Conservation (phyloP, 768 basidiomycete genomes). For the Inosperma sp. region DNA sequence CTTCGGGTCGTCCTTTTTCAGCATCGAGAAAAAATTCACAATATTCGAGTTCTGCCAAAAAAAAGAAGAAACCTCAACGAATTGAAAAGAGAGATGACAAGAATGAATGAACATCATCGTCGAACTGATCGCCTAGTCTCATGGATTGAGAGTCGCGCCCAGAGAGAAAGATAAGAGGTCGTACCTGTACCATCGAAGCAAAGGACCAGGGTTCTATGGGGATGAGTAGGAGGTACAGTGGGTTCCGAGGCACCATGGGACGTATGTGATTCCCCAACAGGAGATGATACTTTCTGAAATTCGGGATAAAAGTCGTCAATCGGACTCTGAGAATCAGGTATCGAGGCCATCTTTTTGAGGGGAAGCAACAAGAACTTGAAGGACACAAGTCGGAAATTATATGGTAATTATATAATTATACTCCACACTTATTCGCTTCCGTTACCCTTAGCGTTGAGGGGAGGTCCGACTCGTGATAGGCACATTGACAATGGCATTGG, state of each 20-base stretch:
- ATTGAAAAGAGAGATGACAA: background rate
- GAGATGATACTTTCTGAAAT: conserved; percentile 7
- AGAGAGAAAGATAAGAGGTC: background rate
- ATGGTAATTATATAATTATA: too few relatives aligned
- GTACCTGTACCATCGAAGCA: conserved; percentile 65
- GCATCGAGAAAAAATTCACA: conserved; percentile 61
- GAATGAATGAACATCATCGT: conserved; percentile 46
- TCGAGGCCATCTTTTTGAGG: too few relatives aligned
- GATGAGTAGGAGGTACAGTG: conserved; percentile 40
- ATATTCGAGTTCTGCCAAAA: conserved; percentile 62
- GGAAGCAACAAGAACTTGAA: too few relatives aligned
- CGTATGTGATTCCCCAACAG: conserved; percentile 6
- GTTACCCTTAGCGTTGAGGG: too few relatives aligned
- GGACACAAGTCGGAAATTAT: too few relatives aligned
- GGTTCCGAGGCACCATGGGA: conserved; percentile 23
- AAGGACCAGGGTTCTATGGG: conserved; percentile 54
- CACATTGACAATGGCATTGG: too few relatives aligned
- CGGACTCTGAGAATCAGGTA: background rate
- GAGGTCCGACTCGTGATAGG: too few relatives aligned
- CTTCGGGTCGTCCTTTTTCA: conserved; percentile 58
- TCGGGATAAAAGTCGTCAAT: conserved; percentile 7
- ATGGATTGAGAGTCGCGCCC: conserved; percentile 3
- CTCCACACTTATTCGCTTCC: too few relatives aligned
- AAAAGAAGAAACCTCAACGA: background rate
- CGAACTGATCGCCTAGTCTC: conserved; percentile 58